Evolutionary conservation across 495 filamentous ascomycete species (phyloP).

Genomic region (Bryoglossum gracile): DNA sequence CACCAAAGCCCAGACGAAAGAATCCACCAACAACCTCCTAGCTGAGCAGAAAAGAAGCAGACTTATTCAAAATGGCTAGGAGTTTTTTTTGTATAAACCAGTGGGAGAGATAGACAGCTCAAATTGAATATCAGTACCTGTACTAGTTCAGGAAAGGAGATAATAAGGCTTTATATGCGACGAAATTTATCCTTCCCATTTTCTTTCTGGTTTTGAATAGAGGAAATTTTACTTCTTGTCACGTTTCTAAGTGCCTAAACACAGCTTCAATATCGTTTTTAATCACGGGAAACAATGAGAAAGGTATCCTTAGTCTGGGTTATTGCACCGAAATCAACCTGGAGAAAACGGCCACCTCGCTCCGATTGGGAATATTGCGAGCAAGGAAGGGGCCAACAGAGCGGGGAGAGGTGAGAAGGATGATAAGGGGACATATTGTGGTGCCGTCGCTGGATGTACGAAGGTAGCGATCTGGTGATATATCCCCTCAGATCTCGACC

Average conservation of each 20-base stretch:
- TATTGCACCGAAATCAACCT: background rate
- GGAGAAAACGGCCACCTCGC: background rate
- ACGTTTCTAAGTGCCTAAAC: background rate
- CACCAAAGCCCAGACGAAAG: background rate
- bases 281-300: background rate
- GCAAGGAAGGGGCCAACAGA: background rate
- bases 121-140: background rate
- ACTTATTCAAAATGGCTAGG: background rate
- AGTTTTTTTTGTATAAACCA: background rate
- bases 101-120: background rate
- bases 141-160: background rate
- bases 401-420: slow-evolving; percentile 1
- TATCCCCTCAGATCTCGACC: too few relatives aligned
- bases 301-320: background rate
- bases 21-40: background rate
- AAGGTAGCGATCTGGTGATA: too few relatives aligned
- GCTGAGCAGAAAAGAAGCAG: slow-evolving; percentile 1
- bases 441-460: background rate
- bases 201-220: background rate
- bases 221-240: background rate
- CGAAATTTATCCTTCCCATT: background rate
- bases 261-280: background rate
- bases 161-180: background rate
- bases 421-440: slow-evolving; percentile 1
- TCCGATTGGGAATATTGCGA: background rate